These are phyloP conservation scores for Typha latifolia DNA, from an alignment of 176 grass and related monocot genomes.

Conservation along the genomic window DNA sequence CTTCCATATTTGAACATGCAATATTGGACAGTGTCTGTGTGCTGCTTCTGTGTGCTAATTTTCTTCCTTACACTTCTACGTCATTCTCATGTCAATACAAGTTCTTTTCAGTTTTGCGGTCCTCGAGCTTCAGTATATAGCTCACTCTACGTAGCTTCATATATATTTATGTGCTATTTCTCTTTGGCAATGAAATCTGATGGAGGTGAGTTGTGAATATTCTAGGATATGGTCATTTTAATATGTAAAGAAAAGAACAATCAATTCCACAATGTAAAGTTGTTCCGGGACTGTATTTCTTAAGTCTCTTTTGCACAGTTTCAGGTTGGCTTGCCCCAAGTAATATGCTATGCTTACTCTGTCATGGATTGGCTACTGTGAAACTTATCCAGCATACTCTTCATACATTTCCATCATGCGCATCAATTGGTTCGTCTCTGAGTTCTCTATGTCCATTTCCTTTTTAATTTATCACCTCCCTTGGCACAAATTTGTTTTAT, in stretches of 20 bases:
- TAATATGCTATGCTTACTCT: slow-evolving; percentile 43
- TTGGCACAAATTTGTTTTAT: no score
- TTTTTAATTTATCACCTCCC: slow-evolving; percentile 4
- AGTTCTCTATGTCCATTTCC: slow-evolving; percentile 22
- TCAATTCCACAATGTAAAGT: no score
- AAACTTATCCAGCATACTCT: slow-evolving; percentile 80
- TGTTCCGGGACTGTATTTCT: background rate
- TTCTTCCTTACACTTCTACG: slow-evolving; percentile 56
- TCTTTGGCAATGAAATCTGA: slow-evolving; percentile 39
- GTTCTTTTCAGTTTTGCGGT: slow-evolving; percentile 11
- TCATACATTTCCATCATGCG: slow-evolving; percentile 69
- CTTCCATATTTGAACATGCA: slow-evolving; percentile 60
- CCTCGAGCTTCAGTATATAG: slow-evolving; percentile 30
- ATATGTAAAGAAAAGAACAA: no score
- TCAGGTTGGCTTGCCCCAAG: slow-evolving; percentile 32
- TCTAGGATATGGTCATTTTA: background rate
- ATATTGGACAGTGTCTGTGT: slow-evolving; percentile 62
- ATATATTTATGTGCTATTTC: slow-evolving; percentile 25
- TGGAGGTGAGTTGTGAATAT: slow-evolving; percentile 34
- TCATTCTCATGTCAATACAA: slow-evolving; percentile 23
- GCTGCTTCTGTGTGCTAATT: slow-evolving; percentile 56
- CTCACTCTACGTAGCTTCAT: slow-evolving; percentile 29
- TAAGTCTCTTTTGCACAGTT: background rate
- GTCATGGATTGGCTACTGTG: slow-evolving; percentile 53
- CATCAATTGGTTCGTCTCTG: slow-evolving; percentile 92